Base-by-base conservation (phyloP, 179 eudicot genomes). In the Kewa caespitosa region DNA sequence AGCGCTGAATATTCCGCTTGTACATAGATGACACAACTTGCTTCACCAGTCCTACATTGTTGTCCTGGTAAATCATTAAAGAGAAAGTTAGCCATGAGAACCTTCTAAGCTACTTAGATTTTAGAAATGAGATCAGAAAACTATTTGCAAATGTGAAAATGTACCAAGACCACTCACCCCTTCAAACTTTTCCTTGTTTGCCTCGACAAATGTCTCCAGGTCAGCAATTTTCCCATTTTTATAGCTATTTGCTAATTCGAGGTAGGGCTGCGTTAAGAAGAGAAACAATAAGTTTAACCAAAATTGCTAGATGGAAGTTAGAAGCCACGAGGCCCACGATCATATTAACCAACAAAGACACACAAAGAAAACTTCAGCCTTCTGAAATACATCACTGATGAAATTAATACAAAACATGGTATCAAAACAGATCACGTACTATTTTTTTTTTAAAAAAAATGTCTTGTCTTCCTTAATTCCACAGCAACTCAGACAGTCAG, bases 1-100 rank as follows among this genome's bases (percentile, higher is more conserved):
- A 84, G 78, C 92, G 86, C 86, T 92, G 98, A 74, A 94, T 94
- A 74, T 94, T 94, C 73, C 90, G 82, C 82, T 94, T 94, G 76
- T 87, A 87, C 79, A 90, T 89, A 42, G 94, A 94, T 63, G 97
- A 88, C 65, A 89, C 83, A 60, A 87, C 98, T 81, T 94, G 98
- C 84, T 88, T 92, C 83, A 87, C 94, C 83, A 94, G 80, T 72
- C 98, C 97, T 80, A 90, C 80, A 84, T 94, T 94, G 81, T 81
- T 89, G 81, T 92, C 98, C 98, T 92, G 83, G 28, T 68, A 71
- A 61, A 75, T 38, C 39, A 37, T 62, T 17, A 77, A 12, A 32
- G 15, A 41, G n/a, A 74, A 67, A n/a, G 52, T 48, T 72, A 75
- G 69, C 42, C 74, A 43, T 31, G 10, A 43, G 31, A 27, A 22